A percentile compares a stretch with the other conserved stretches of the same genome.
These are phyloP conservation scores for Curvularia sp. DNA, from an alignment of 2,329 filamentous ascomycete species.

Conservation along the genomic window DNA sequence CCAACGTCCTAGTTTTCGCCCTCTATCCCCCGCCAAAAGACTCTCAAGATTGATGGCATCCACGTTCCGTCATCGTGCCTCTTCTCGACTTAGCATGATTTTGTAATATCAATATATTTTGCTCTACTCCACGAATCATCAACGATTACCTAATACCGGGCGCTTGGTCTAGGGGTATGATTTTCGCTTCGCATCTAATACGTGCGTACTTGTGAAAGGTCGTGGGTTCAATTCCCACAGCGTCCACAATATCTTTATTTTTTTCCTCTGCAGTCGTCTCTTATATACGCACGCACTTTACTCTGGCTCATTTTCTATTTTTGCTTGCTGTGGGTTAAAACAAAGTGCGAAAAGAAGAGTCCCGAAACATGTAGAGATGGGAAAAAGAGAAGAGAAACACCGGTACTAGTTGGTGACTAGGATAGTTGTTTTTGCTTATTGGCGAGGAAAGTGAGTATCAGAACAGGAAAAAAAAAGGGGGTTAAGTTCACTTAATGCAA, in stretches of 20 bases:
- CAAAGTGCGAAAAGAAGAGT: not conserved
- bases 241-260: constrained; percentile 24
- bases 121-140: not conserved
- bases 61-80: no score
- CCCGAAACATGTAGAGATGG: not conserved
- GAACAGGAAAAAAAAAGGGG: not conserved
- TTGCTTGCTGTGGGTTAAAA: not conserved
- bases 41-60: no score
- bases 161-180: constrained; percentile 26
- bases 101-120: no score
- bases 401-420: not conserved
- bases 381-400: not conserved
- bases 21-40: no score
- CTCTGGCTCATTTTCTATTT: no score
- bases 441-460: no score
- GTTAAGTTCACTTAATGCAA: not conserved
- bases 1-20: no score
- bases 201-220: constrained; percentile 30
- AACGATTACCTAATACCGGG: constrained; percentile 19
- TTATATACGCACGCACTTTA: no score
- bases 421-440: not conserved
- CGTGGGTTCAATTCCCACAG: constrained; percentile 39
- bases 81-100: no score
- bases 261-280: no score
- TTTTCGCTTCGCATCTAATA: constrained; percentile 31